phyloP scores from a whole-genome alignment of 2,329 filamentous ascomycete genomes.

The Monilinia polystroma region DNA sequence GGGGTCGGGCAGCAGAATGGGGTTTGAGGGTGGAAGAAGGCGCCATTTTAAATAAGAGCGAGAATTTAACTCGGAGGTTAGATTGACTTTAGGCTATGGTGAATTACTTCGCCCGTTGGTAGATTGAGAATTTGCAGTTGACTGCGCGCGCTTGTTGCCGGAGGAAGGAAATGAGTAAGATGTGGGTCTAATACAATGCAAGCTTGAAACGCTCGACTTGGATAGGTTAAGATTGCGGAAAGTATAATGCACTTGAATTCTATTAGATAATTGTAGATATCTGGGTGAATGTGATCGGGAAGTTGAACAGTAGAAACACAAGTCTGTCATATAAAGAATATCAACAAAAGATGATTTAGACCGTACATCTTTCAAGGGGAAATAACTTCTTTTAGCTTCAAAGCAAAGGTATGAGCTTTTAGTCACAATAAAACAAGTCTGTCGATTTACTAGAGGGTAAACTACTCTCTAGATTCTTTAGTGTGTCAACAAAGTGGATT shows the following conservation, averaged over 20 bases:
- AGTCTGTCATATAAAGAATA: background rate
- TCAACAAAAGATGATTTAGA: background rate
- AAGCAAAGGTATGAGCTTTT: background rate
- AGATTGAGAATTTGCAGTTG: background rate
- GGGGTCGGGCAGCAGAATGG: slow-evolving; percentile 31
- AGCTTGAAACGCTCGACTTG: slow-evolving; percentile 9
- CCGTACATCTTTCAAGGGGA: background rate
- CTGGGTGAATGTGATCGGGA: background rate
- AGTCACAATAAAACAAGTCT: background rate
- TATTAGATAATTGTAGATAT: background rate
- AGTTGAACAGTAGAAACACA: background rate
- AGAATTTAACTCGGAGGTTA: background rate
- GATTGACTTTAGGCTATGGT: background rate
- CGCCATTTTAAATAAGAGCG: slow-evolving; percentile 16
- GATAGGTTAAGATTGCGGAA: slow-evolving; percentile 4
- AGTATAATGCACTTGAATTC: background rate
- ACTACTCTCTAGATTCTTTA: slow-evolving; percentile 6
- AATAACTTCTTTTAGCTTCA: background rate
- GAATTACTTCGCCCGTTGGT: slow-evolving; percentile 15
- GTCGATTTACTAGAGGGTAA: slow-evolving; percentile 12
- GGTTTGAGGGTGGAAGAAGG: slow-evolving; percentile 17
- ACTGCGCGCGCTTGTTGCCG: slow-evolving; percentile 14
- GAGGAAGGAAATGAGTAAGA: background rate
- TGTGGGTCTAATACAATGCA: slow-evolving; percentile 3
- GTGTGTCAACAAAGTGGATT: slow-evolving; percentile 1